Conservation (phyloP, 225 moss, liverwort and hornwort species). For the Physcomitrium patens region DNA sequence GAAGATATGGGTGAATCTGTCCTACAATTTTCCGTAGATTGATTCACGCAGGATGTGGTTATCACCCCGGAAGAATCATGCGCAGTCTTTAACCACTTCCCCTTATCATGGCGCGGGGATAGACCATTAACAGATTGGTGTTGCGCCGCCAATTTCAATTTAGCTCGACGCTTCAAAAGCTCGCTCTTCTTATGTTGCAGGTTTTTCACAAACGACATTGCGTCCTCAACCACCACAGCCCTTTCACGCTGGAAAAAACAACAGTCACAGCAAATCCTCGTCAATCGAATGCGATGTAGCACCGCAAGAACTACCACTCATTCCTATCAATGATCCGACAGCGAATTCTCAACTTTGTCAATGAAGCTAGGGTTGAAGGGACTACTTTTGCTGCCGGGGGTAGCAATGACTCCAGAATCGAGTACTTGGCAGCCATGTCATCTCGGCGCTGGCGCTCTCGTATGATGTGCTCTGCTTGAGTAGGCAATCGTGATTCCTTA, state of each 20-base stretch:
- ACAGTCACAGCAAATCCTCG: background rate
- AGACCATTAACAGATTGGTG: background rate
- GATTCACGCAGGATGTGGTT: conserved; percentile 15
- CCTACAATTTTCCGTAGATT: conserved; percentile 13
- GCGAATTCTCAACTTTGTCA: too few species aligned
- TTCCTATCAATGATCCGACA: too few species aligned
- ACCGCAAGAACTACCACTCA: background rate
- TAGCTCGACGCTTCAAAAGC: conserved; percentile 22
- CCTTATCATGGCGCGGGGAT: conserved; percentile 25
- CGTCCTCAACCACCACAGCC: conserved; percentile 38
- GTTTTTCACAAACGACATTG: conserved; percentile 26
- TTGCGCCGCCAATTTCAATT: conserved; percentile 12
- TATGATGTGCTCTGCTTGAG: conserved; percentile 35
- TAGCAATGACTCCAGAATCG: conserved; percentile 45
- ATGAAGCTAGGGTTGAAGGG: too few species aligned
- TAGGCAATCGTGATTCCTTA: background rate
- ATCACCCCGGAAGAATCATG: conserved; percentile 21
- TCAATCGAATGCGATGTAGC: background rate
- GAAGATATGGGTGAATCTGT: conserved; percentile 41
- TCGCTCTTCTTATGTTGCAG: conserved; percentile 30
- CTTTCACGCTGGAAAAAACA: conserved; percentile 42
- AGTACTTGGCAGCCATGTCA: conserved; percentile 47
- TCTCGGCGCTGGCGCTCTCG: conserved; percentile 49
- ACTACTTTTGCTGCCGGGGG: conserved; percentile 36
- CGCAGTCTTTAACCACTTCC: conserved; percentile 8